These are phyloP conservation scores for Lecanosticta acicola DNA, from an alignment of 2,329 filamentous ascomycete species.

Conservation along the genomic window DNA sequence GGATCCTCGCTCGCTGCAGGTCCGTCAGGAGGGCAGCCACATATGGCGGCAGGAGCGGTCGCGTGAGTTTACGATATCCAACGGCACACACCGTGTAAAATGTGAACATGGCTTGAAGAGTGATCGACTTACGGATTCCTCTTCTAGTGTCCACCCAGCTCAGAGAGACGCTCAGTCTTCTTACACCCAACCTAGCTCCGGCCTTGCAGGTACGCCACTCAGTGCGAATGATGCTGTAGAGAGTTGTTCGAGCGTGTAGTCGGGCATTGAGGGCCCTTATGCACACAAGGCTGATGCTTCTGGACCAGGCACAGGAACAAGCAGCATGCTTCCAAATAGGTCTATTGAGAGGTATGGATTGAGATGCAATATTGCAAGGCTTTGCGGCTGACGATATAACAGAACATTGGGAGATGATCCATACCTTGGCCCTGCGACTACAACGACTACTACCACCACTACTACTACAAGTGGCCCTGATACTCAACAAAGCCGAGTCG, in stretches of 20 bases:
- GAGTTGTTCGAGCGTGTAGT: constrained; percentile 5
- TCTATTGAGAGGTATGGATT: background rate
- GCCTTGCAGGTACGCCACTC: constrained; percentile 6
- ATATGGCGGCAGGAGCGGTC: background rate
- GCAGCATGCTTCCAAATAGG: background rate
- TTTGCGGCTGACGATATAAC: too few relatives aligned
- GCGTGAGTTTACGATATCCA: too few relatives aligned
- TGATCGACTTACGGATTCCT: background rate
- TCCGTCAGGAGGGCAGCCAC: background rate
- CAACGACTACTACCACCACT: constrained; percentile 1
- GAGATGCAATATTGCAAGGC: too few relatives aligned
- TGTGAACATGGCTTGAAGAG: constrained; percentile 2
- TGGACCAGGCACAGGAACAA: constrained; percentile 1
- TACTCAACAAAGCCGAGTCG: too few relatives aligned
- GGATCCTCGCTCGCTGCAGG: background rate
- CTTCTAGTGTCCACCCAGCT: background rate
- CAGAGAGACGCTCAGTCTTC: constrained; percentile 1
- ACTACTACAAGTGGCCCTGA: background rate
- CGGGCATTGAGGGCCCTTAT: constrained; percentile 6
- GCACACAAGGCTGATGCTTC: constrained; percentile 2
- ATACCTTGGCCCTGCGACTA: background rate
- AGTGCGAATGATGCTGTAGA: background rate
- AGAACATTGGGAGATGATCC: too few relatives aligned
- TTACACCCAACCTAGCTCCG: constrained; percentile 3
- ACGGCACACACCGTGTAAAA: too few relatives aligned